These are phyloP conservation scores for Actinomucor elegans DNA, from an alignment of 371 early-diverging fungal genomes.

Conservation along the genomic window DNA sequence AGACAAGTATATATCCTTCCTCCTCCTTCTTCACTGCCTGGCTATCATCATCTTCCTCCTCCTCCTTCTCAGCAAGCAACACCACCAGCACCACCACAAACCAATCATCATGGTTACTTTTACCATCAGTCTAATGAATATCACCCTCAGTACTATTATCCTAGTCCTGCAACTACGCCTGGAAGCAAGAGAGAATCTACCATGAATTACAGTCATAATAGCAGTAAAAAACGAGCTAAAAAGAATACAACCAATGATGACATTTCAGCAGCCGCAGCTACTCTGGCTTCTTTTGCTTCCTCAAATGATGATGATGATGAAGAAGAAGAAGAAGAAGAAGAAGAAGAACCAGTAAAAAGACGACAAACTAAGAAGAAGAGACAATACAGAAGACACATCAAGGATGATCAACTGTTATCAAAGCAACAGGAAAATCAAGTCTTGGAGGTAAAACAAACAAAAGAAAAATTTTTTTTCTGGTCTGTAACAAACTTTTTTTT, in stretches of 20 bases:
- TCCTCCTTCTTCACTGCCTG: constrained; percentile 40
- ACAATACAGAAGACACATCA: not conserved
- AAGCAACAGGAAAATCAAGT: constrained; percentile 38
- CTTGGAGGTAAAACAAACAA: constrained; percentile 35
- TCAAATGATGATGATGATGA: constrained; percentile 2
- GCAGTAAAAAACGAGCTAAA: constrained; percentile 7
- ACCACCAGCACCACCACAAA: constrained; percentile 5
- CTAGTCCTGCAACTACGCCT: not conserved
- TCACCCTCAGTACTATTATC: constrained; percentile 11
- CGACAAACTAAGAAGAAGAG: constrained; percentile 7
- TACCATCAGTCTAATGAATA: constrained; percentile 1
- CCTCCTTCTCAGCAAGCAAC: constrained; percentile 1
- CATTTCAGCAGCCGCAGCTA: constrained; percentile 39
- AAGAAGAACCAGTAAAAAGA: constrained; percentile 25
- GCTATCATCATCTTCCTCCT: constrained; percentile 27
- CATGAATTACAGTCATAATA: not conserved
- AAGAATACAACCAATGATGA: constrained; percentile 21
- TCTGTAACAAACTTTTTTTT: constrained; percentile 8
- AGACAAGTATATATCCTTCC: constrained; percentile 44
- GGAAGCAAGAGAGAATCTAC: constrained; percentile 2
- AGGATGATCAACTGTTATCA: constrained; percentile 20
- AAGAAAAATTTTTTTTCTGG: constrained; percentile 8
- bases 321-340: constrained; percentile 13
- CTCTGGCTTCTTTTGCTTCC: constrained; percentile 42
- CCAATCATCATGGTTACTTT: not conserved